phyloP scores from a whole-genome alignment of 345 rosid species.

The Conringia planisiliqua region DNA sequence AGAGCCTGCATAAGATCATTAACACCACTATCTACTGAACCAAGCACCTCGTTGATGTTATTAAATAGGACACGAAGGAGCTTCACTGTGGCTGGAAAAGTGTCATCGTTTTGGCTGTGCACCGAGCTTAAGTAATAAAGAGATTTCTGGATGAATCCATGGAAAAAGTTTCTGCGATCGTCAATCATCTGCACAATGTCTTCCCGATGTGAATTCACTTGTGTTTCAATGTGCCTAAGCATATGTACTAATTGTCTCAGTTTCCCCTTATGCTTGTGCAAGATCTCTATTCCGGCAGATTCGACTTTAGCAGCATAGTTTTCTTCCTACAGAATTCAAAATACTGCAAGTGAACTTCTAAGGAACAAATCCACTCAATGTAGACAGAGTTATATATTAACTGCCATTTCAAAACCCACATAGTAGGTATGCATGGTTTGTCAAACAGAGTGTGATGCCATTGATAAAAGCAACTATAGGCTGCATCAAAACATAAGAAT shows the following conservation, averaged over 20 bases:
- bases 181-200: conserved; percentile 40
- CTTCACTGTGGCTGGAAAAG: conserved; percentile 36
- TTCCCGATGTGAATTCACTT: conserved; percentile 42
- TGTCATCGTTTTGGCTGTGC: conserved; percentile 41
- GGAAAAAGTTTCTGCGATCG: conserved; percentile 33
- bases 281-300: conserved; percentile 40
- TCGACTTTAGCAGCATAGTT: conserved; percentile 36
- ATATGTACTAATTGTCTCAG: conserved; percentile 44
- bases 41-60: conserved; percentile 36
- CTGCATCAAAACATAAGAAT: neutral
- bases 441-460: neutral
- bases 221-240: conserved; percentile 49
- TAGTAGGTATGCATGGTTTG: neutral
- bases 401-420: neutral
- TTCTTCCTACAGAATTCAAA: conserved; percentile 39
- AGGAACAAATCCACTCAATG: neutral
- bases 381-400: neutral
- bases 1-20: conserved; percentile 45
- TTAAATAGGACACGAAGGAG: conserved; percentile 41
- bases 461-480: neutral
- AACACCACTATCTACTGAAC: conserved; percentile 51
- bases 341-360: neutral
- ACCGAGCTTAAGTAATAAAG: conserved; percentile 21
- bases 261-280: conserved; percentile 44
- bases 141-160: conserved; percentile 43